Percentiles rank a stretch among this genome's conserved stretches.
Evolutionary conservation across 2,329 filamentous ascomycete species (phyloP).

Genomic region (Purpureocillium takamizusanense): DNA sequence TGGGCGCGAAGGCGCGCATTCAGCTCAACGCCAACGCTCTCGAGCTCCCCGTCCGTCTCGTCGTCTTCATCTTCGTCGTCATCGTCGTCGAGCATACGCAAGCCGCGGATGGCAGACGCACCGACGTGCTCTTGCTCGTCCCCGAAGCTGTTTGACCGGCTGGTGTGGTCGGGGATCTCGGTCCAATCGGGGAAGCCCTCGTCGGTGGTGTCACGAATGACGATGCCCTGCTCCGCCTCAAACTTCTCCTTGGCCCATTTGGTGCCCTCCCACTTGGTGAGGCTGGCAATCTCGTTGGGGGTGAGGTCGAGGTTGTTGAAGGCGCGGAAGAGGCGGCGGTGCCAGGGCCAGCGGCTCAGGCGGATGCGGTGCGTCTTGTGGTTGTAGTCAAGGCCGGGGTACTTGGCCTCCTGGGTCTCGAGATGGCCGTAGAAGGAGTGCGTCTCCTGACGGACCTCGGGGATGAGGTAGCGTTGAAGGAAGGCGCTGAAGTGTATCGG

Average conservation of each 20-base stretch:
- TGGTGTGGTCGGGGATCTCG: slow-evolving; percentile 11
- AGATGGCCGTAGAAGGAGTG: slow-evolving; percentile 72
- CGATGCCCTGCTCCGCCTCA: slow-evolving; percentile 63
- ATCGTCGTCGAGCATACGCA: slow-evolving; percentile 8
- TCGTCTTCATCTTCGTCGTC: slow-evolving; percentile 11
- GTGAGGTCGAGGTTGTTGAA: slow-evolving; percentile 65
- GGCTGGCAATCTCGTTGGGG: slow-evolving; percentile 55
- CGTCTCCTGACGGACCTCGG: slow-evolving; percentile 71
- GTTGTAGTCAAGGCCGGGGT: slow-evolving; percentile 73
- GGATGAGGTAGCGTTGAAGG: slow-evolving; percentile 61
- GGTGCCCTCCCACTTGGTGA: slow-evolving; percentile 78
- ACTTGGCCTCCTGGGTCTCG: slow-evolving; percentile 71
- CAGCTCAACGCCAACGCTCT: slow-evolving; percentile 51
- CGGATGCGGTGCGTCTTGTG: slow-evolving; percentile 65
- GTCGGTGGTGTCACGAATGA: slow-evolving; percentile 62
- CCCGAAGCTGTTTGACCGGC: slow-evolving; percentile 8
- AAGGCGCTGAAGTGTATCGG: slow-evolving; percentile 63
- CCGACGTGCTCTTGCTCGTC: slow-evolving; percentile 3
- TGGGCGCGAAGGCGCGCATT: slow-evolving; percentile 58
- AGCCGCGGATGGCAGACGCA: slow-evolving; percentile 7
- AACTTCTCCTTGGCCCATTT: slow-evolving; percentile 76
- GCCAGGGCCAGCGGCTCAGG: slow-evolving; percentile 69
- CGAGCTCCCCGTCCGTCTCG: slow-evolving; percentile 23
- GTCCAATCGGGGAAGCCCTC: slow-evolving; percentile 56
- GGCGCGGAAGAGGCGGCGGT: slow-evolving; percentile 65